A percentile compares a stretch with the other conserved stretches of the same genome.
Conservation (phyloP, 441 rosid species). For the Bruguiera hainesii region DNA sequence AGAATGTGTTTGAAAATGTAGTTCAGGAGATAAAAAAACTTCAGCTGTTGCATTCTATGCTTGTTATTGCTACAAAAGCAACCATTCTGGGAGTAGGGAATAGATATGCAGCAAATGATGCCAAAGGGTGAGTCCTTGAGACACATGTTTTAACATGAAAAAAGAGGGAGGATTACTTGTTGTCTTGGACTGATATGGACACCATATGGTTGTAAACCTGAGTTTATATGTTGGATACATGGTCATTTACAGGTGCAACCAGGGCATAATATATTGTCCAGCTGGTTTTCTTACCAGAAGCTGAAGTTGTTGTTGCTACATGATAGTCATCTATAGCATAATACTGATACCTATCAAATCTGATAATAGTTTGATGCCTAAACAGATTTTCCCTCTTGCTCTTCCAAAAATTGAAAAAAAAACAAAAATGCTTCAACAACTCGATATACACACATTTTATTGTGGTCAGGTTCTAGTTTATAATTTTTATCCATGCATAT, state of each 20-base stretch:
- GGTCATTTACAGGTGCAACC: not conserved
- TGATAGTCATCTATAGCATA: too few relatives aligned
- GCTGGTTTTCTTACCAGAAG: too few relatives aligned
- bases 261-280: not conserved
- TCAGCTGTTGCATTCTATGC: conserved; percentile 57
- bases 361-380: too few relatives aligned
- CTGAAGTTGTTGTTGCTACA: too few relatives aligned
- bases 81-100: conserved; percentile 49
- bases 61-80: conserved; percentile 62
- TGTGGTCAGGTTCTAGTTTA: not conserved
- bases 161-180: not conserved
- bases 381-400: too few relatives aligned
- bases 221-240: not conserved
- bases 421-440: too few relatives aligned
- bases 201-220: not conserved
- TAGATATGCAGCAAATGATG: conserved; percentile 31
- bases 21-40: conserved; percentile 75
- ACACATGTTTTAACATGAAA: not conserved
- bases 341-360: too few relatives aligned
- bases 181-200: not conserved
- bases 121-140: conserved; percentile 37
- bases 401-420: too few relatives aligned
- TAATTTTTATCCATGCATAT: not conserved
- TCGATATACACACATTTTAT: not conserved
- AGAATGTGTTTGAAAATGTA: conserved; percentile 49